Evolutionary conservation across 1,139 yeast species (phyloP), one percentile per base, ranked within the genome.

Genomic region (Lodderomyces margitis): DNA sequence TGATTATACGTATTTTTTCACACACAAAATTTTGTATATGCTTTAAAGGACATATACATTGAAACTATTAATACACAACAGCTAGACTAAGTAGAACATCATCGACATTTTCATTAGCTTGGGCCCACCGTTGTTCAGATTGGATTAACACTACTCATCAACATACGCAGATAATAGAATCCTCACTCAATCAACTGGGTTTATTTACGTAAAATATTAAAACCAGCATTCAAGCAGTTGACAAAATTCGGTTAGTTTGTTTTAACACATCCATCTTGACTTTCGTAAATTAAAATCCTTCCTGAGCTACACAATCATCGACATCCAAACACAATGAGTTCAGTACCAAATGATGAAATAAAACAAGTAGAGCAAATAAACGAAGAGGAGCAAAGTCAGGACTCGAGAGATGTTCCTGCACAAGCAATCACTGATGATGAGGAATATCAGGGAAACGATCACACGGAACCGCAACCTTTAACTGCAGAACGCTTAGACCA

Each of bases 401-500:
- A 39, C 8, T 23, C 32, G 23, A 31, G 21, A 2, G 9, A 14
- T 3, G 34, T 33, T 5, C 37, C 41, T 6, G 15, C 34, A 11
- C 37, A 39, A 27, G n/a, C 41, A 32, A 32, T 33, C 19, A n/a
- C 21, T 8, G 33, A 33, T 19, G 34, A 37, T 25, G 41, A 40
- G 14, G 40, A 34, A 10, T 37, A 38, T 12, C 40, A 41, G 14
- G 40, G 37, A 24, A 42, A 25, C n/a, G 25, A 15, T 5, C 24
- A 9, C 7, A 9, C 9, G 12, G 25, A 38, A 20, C 31, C 23
- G 15, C 34, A 33, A 11, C 34, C 14, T 15, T 19, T 35, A 15
- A 19, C 40, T 8, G 12, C 23, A 2, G 38, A 21, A 11, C 35
- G 37, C 14, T 23, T 43, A 14, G 48, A 43, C 23, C 40, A 42